Evolutionary conservation across 148 eudicot genomes (phyloP), one percentile per base, ranked within the genome.

Genomic region (Arctostaphylos glauca): DNA sequence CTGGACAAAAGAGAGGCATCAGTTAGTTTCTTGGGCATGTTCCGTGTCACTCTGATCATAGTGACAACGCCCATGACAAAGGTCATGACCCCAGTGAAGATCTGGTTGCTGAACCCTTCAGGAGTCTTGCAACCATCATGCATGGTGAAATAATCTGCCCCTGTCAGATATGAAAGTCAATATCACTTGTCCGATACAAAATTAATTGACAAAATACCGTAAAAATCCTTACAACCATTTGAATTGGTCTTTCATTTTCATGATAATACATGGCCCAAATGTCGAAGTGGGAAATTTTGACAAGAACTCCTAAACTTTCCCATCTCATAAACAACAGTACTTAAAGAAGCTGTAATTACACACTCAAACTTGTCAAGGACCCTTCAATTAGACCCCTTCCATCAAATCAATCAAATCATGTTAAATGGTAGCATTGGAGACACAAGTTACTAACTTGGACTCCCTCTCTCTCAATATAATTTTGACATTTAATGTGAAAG

Each of bases 51-150:
- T 15, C 94, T 87, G 52, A 94, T 88, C 98, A 97, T 90, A 18
- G 99, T 89, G 38, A 91, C 87, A 8, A 94, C 81, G 1, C 97
- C 97, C 99, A 94, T 94, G 2, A 93, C 86, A n/a, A 94, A 82
- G 21, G 96, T 87, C 94, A 97, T 91, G 53, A 94, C 82, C 21
- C 98, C 96, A 0, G 91, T 88, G 19, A 93, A 82, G 15, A 92
- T 55, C 62, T 90, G 93, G 83, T 86, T 89, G 81, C 91, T 88
- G 5, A 86, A 16, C 59, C 90, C 87, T 6, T 85, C 87, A 13
- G 89, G 81, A 73, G 82, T 67, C 82, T 90, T 90, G 86, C 79
- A 75, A 74, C 87, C 62, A 62, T 86, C 83, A 43, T 84, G 70
- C 72, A 74, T 56, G 18, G 90, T 74, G 70, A 77, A 87, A 86